Evolutionary conservation across 2,329 filamentous ascomycete species (phyloP).

Genomic region (Exophiala oligosperma): DNA sequence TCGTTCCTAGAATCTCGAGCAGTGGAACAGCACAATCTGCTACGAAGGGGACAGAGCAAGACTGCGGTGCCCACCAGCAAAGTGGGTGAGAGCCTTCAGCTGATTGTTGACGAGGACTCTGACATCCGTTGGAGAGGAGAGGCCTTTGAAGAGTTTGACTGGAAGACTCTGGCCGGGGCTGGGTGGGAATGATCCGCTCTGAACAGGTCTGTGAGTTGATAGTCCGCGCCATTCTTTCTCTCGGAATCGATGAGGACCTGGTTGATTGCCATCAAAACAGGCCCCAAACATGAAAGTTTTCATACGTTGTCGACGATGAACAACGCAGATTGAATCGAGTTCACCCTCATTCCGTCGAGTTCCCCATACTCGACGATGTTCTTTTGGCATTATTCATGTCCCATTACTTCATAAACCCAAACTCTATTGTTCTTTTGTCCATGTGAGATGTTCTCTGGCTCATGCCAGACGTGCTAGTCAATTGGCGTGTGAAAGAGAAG

Average conservation of each 20-base stretch:
- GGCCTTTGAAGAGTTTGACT: too few relatives aligned
- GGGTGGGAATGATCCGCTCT: conserved; percentile 6
- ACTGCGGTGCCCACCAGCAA: too few relatives aligned
- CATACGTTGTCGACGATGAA: conserved; percentile 26
- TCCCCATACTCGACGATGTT: conserved; percentile 20
- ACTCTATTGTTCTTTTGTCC: conserved; percentile 5
- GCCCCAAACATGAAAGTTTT: conserved; percentile 35
- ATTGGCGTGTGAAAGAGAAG: not conserved
- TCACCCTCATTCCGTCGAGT: conserved; percentile 25
- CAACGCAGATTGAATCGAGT: conserved; percentile 28
- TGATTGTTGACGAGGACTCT: too few relatives aligned
- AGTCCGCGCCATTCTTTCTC: conserved; percentile 34
- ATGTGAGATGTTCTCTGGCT: not conserved
- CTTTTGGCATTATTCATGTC: conserved; percentile 20
- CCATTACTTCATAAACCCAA: conserved; percentile 27
- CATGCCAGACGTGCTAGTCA: not conserved
- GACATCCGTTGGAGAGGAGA: too few relatives aligned
- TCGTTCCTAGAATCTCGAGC: too few relatives aligned
- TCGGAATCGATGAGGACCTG: conserved; percentile 34
- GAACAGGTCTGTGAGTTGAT: conserved; percentile 31
- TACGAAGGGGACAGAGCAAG: too few relatives aligned
- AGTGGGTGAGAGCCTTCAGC: too few relatives aligned
- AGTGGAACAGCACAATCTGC: too few relatives aligned
- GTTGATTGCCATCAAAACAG: conserved; percentile 29
- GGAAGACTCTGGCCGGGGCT: too few relatives aligned